A percentile compares a stretch with the other conserved stretches of the same genome.
Evolutionary conservation across 2,329 filamentous ascomycete species (phyloP).

Genomic region (Pyrenochaeta sp.): DNA sequence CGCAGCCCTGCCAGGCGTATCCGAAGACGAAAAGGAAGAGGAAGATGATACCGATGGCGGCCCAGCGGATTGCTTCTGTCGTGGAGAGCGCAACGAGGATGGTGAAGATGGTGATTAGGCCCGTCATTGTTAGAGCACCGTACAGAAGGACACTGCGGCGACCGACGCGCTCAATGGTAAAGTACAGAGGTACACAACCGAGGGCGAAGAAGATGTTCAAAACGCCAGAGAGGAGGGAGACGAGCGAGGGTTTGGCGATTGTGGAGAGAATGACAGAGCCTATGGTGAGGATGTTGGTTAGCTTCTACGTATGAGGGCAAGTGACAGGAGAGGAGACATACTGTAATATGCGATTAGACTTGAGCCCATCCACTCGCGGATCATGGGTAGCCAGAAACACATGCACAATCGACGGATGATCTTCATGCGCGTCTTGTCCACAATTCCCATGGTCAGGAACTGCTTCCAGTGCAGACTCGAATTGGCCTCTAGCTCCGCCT

Average conservation of each 20-base stretch:
- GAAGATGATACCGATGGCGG: conserved; percentile 25
- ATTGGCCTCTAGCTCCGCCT: conserved; percentile 24
- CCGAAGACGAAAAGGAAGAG: conserved; percentile 23
- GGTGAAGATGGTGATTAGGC: conserved; percentile 21
- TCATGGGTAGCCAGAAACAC: conserved; percentile 28
- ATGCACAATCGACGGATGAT: conserved; percentile 24
- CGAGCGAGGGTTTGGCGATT: conserved; percentile 10
- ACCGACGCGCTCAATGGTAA: conserved; percentile 23
- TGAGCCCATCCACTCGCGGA: conserved; percentile 27
- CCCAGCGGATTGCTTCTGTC: conserved; percentile 14
- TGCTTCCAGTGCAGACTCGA: conserved; percentile 26
- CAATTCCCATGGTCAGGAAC: conserved; percentile 20
- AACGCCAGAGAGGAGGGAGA: conserved; percentile 18
- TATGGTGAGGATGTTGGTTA: not conserved
- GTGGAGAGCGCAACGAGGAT: conserved; percentile 11
- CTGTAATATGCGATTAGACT: conserved; percentile 25
- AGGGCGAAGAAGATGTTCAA: conserved; percentile 23
- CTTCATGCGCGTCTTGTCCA: conserved; percentile 23
- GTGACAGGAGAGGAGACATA: not conserved
- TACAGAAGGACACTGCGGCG: conserved; percentile 17
- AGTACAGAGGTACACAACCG: conserved; percentile 18
- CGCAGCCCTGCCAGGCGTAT: conserved; percentile 21
- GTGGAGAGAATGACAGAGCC: conserved; percentile 18
- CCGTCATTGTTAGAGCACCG: conserved; percentile 14
- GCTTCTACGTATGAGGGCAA: not conserved